Percentiles rank a stretch among this genome's conserved stretches.
phyloP scores from a whole-genome alignment of 1,284 basidiomycete species.

The Earliella scabrosa region DNA sequence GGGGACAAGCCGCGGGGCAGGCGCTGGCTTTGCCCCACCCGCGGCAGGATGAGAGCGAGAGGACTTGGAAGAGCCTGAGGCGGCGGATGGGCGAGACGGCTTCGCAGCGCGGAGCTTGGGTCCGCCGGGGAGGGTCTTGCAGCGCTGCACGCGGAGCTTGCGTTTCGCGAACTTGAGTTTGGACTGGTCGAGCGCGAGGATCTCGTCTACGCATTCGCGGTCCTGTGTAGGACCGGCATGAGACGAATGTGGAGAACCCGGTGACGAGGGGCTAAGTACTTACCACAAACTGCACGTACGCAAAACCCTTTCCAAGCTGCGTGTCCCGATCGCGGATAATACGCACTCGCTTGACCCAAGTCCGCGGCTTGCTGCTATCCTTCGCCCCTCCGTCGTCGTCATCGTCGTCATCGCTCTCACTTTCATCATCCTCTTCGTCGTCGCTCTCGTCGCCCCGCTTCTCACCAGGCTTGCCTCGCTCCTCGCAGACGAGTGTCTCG shows the following conservation, averaged over 20 bases:
- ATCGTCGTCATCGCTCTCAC: slow-evolving; percentile 30
- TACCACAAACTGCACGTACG: slow-evolving; percentile 89
- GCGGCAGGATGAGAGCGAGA: slow-evolving; percentile 2
- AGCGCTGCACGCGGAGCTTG: slow-evolving; percentile 84
- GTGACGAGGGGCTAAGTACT: slow-evolving; percentile 35
- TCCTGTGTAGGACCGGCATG: slow-evolving; percentile 55
- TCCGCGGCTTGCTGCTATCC: slow-evolving; percentile 32
- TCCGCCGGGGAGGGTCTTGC: slow-evolving; percentile 62
- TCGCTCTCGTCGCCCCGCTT: slow-evolving; percentile 28
- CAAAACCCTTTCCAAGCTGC: slow-evolving; percentile 97
- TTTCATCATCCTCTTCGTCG: slow-evolving; percentile 32
- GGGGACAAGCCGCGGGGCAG: slow-evolving; percentile 20
- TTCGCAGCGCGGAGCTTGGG: slow-evolving; percentile 26
- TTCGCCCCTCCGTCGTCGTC: slow-evolving; percentile 18
- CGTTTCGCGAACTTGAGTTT: slow-evolving; percentile 91
- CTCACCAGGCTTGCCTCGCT: slow-evolving; percentile 61
- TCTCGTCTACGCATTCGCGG: slow-evolving; percentile 86
- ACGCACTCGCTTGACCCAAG: slow-evolving; percentile 87
- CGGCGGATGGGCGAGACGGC: slow-evolving; percentile 14
- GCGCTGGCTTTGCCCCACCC: background rate
- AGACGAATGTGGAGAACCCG: slow-evolving; percentile 1
- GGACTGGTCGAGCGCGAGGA: slow-evolving; percentile 74
- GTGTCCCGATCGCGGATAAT: slow-evolving; percentile 92
- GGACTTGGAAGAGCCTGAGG: slow-evolving; percentile 16
- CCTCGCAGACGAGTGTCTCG: slow-evolving; percentile 76